These are phyloP conservation scores for Aureobasidium lini DNA, from an alignment of 2,329 filamentous ascomycete genomes.

Conservation along the genomic window DNA sequence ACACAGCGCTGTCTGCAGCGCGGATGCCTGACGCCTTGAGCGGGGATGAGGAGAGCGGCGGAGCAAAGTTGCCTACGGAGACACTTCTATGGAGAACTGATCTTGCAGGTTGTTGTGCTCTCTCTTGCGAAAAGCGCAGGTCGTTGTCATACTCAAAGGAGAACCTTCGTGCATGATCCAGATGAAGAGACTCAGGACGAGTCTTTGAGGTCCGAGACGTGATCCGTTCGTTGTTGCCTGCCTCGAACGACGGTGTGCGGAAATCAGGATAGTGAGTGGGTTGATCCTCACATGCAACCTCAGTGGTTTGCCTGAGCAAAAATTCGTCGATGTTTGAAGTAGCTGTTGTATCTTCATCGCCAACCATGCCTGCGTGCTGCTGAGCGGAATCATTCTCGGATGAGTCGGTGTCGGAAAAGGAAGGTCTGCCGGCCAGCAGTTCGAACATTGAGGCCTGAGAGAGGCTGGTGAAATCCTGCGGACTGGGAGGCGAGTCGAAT, in stretches of 20 bases:
- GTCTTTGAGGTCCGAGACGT: neutral
- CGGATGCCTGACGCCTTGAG: neutral
- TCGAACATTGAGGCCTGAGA: slow-evolving; percentile 12
- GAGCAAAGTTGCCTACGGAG: neutral
- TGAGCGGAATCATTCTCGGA: neutral
- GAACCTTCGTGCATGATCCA: slow-evolving; percentile 27
- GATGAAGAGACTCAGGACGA: neutral
- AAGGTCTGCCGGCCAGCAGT: neutral
- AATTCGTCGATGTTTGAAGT: neutral
- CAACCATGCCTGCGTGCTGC: neutral
- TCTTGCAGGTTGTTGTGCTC: neutral
- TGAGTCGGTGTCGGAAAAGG: slow-evolving; percentile 5
- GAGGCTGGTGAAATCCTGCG: slow-evolving; percentile 5
- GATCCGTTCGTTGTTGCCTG: neutral
- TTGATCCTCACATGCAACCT: neutral
- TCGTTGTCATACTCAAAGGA: slow-evolving; percentile 40
- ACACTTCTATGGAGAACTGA: neutral
- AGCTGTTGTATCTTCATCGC: neutral
- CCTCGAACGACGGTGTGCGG: neutral
- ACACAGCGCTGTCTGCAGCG: neutral
- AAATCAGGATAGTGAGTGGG: neutral
- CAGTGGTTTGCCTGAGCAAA: neutral
- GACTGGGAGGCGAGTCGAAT: slow-evolving; percentile 25
- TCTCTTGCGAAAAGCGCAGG: neutral
- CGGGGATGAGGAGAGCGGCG: neutral